Conservation (phyloP, 2,329 filamentous ascomycete genomes). For the Colletotrichum agaves region DNA sequence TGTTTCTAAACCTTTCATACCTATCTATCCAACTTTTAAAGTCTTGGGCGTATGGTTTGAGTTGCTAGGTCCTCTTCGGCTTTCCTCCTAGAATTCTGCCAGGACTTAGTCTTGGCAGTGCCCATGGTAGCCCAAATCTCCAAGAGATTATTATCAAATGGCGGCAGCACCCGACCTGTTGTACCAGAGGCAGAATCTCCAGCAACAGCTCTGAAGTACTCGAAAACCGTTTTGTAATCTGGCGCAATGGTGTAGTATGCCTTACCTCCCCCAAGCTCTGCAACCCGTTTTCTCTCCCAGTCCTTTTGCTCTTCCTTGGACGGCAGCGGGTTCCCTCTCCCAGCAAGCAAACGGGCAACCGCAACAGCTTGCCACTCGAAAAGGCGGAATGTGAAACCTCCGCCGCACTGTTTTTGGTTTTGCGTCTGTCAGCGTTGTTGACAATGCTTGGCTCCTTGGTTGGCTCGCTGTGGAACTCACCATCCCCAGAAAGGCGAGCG, state of each 20-base stretch:
- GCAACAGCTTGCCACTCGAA: conserved; percentile 54
- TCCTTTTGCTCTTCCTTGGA: conserved; percentile 43
- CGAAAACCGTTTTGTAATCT: conserved; percentile 52
- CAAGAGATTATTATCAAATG: conserved; percentile 54
- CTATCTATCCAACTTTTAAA: neutral
- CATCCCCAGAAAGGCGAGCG: conserved; percentile 49
- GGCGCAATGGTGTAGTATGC: conserved; percentile 47
- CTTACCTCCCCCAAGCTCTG: conserved; percentile 45
- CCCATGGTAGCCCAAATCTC: conserved; percentile 47
- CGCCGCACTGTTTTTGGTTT: conserved; percentile 43
- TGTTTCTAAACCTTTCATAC: no score
- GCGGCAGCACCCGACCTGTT: conserved; percentile 52
- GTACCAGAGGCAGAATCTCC: conserved; percentile 52
- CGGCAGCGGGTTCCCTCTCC: conserved; percentile 44
- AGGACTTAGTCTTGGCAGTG: conserved; percentile 43
- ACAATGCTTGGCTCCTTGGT: no score
- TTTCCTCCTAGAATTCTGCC: conserved; percentile 43
- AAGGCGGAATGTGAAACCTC: conserved; percentile 50
- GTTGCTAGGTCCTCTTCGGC: conserved; percentile 41
- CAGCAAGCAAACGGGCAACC: conserved; percentile 48
- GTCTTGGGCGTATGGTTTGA: neutral
- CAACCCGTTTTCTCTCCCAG: conserved; percentile 47
- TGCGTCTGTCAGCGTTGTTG: neutral
- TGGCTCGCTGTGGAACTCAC: conserved; percentile 39
- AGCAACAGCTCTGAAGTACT: conserved; percentile 52